Base-by-base conservation (phyloP, 2,329 filamentous ascomycete genomes). In the Fusarium tricinctum region DNA sequence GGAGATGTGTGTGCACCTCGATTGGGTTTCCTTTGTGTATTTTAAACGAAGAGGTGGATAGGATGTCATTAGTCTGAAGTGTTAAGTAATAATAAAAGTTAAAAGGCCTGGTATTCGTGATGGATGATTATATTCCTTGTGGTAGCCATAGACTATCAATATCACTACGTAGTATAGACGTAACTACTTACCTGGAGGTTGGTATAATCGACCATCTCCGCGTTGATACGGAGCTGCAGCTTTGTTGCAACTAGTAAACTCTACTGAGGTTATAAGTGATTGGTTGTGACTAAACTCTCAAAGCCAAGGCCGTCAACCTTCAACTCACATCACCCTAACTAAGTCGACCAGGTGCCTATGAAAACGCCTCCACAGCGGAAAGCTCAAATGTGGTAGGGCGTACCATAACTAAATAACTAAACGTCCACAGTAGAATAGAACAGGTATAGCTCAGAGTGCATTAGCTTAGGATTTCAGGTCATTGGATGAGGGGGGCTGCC, bases 1-100 rank as follows among this genome's bases (percentile, higher is more conserved):
- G 19, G 48, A 32, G 57, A 46, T 42, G 39, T 32, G 39, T 39
- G 39, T 32, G 42, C 63, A 58, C 48, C 49, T 68, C 49, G n/a
- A 17, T 23, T 49, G 15, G 38, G 15, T 40, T 45, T 39, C 35
- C 26, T 60, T 53, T 43, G 32, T 59, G n/a, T 53, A 42, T 19
- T 60, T 39, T 35, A 43, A 32, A 19, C 30, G 38, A 52, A 14
- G 42, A 48, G 49, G 9, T 49, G 58, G 53, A 51, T 23, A 55
- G 47, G 47, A 51, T 40, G 39, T 45, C 35, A 35, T 48, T 42
- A 30, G 40, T 19, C 22, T 26, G 30, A 22, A 19, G 20, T 28
- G 35, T 35, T 28, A 20, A 22, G 12, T 50, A 39, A 64, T 43
- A 30, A 30, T 23, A 22, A 17, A 20, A 64, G 32, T 10, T 46